Evolutionary conservation across 164 flowering plant genomes (phyloP).

Genomic region (Tinospora cordifolia): DNA sequence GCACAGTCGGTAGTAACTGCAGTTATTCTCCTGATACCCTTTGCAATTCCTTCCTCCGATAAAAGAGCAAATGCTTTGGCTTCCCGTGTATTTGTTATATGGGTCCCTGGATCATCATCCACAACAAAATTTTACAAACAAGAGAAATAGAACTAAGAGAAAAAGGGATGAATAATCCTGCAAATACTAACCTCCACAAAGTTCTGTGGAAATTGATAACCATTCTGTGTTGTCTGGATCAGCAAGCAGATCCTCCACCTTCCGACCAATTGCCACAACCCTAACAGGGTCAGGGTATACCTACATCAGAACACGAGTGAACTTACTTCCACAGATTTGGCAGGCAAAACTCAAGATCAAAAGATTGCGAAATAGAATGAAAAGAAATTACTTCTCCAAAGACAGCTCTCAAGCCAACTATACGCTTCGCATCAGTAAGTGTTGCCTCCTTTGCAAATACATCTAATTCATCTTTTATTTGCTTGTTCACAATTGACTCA

Average conservation of each 20-base stretch:
- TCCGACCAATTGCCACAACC: conserved; percentile 79
- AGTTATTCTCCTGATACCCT: conserved; percentile 84
- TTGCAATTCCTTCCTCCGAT: conserved; percentile 93
- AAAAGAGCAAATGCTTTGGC: conserved; percentile 89
- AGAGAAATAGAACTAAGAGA: background rate
- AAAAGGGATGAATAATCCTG: background rate
- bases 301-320: conserved; percentile 28
- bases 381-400: conserved; percentile 84
- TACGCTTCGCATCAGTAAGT: conserved; percentile 74
- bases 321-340: background rate
- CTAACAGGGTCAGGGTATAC: conserved; percentile 99
- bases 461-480: conserved; percentile 69
- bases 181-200: conserved; percentile 76
- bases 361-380: background rate
- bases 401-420: conserved; percentile 89
- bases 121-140: conserved; percentile 10
- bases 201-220: conserved; percentile 73
- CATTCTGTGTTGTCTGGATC: conserved; percentile 77
- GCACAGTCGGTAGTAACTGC: conserved; percentile 85
- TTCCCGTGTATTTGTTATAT: conserved; percentile 86
- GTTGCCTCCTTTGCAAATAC: conserved; percentile 66
- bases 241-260: conserved; percentile 76
- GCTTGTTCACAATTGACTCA: conserved; percentile 80
- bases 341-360: background rate
- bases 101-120: conserved; percentile 59